These are phyloP conservation scores for Rutstroemia sp. DNA, from an alignment of 2,329 filamentous ascomycete genomes.

Conservation along the genomic window DNA sequence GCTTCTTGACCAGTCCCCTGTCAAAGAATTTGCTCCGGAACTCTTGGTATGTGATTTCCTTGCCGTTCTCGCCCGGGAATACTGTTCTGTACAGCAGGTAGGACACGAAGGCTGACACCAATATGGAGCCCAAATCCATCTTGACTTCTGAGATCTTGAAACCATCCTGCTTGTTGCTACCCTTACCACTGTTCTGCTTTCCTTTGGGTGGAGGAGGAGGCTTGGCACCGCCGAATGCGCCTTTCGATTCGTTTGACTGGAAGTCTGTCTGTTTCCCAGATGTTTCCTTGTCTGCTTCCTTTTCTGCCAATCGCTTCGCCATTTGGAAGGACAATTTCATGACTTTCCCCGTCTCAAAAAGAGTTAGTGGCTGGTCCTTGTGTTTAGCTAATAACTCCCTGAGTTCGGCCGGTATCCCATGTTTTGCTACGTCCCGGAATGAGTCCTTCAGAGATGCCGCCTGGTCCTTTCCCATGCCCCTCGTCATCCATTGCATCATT, in stretches of 20 bases:
- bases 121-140: conserved; percentile 24
- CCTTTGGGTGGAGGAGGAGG: not conserved
- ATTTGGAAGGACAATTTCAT: conserved; percentile 31
- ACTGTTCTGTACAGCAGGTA: conserved; percentile 59
- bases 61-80: conserved; percentile 55
- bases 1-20: conserved; percentile 90
- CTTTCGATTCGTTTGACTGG: conserved; percentile 13
- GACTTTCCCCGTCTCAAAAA: conserved; percentile 24
- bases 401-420: conserved; percentile 59
- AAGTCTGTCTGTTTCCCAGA: conserved; percentile 14
- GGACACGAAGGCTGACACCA: conserved; percentile 49
- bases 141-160: conserved; percentile 23
- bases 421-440: conserved; percentile 54
- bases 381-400: conserved; percentile 32
- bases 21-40: conserved; percentile 89
- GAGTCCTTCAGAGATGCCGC: conserved; percentile 50
- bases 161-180: conserved; percentile 30
- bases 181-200: not conserved
- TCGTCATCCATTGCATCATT: conserved; percentile 47
- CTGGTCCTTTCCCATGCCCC: conserved; percentile 55
- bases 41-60: conserved; percentile 97
- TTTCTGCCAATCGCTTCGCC: conserved; percentile 24
- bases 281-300: conserved; percentile 7
- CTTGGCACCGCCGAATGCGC: not conserved
- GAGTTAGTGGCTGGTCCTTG: conserved; percentile 22